Evolutionary conservation across 805 yeast species (phyloP).

Genomic region (Saccharomycopsis fibuligera): DNA sequence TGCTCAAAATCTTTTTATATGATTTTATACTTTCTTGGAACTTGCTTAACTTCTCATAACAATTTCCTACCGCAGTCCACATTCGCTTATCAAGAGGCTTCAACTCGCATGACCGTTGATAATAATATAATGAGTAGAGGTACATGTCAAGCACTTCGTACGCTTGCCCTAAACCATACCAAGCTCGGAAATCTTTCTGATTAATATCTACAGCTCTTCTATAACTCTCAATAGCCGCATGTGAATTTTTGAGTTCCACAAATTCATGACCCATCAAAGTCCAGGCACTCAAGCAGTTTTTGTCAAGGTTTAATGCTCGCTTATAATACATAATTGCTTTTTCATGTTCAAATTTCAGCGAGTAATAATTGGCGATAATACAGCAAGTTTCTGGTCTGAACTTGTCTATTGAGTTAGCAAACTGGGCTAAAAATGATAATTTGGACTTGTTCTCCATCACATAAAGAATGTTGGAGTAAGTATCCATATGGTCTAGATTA

Average conservation of each 20-base stretch:
- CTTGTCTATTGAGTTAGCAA: conserved; percentile 73
- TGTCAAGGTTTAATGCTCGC: conserved; percentile 77
- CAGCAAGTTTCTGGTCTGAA: conserved; percentile 94
- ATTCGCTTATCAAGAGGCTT: conserved; percentile 87
- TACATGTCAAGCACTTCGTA: conserved; percentile 96
- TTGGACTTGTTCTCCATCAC: conserved; percentile 88
- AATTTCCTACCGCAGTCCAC: conserved; percentile 94
- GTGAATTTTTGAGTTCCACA: conserved; percentile 91
- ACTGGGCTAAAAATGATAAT: conserved; percentile 79
- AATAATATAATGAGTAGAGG: conserved; percentile 83
- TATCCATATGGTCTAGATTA: conserved; percentile 84
- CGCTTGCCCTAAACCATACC: conserved; percentile 99
- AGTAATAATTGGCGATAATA: conserved; percentile 87
- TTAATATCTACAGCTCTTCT: conserved; percentile 89
- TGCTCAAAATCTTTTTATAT: conserved; percentile 66
- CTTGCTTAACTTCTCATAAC: conserved; percentile 75
- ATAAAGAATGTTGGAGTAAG: conserved; percentile 88
- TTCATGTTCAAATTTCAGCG: conserved; percentile 88
- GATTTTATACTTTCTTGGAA: conserved; percentile 70
- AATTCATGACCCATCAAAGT: conserved; percentile 98
- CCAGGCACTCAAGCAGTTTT: conserved; percentile 87
- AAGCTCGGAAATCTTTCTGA: conserved; percentile 85
- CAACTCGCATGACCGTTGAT: conserved; percentile 81
- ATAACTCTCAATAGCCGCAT: conserved; percentile 95
- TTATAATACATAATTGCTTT: conserved; percentile 90